Base-by-base conservation (phyloP, 2,329 filamentous ascomycete genomes). In the Juglanconis oblonga region DNA sequence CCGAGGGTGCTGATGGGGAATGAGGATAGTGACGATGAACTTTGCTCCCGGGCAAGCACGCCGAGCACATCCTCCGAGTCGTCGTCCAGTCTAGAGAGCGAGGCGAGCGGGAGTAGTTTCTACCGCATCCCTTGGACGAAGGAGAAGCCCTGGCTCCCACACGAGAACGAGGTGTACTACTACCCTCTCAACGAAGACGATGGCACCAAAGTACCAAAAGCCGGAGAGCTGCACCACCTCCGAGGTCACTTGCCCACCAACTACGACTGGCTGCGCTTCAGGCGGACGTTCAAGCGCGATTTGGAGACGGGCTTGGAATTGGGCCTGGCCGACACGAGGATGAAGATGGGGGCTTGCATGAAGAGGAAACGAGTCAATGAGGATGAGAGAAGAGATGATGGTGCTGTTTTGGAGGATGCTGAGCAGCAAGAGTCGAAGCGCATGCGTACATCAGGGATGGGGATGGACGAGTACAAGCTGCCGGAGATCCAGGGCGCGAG, bases 231-330 rank as follows among this genome's bases (percentile, higher is more conserved):
- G 24, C 75, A 74, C 9, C 31, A 36, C 3, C 48, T 32, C 9
- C 36, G 32, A 32, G 36, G 47, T 10, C 38, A 35, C 2, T 14
- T 35, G 70, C 74, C 75, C 44, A 76, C 74, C 2, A 74, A 76
- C 53, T 72, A 76, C 33, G 74, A 76, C 65, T 76, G 74, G 73
- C 62, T 71, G 36, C 67, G 73, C 17, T 77, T 77, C 62, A 58
- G 71, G 49, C 66, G 67, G 55, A 60, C 70, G 50, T 76, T 75
- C 60, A 67, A 70, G 40, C 66, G 70, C 49, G 70, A 70, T 1
- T 69, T 76, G 6, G 64, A 70, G 31, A 38, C 68, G 17, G 62
- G 67, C 8, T 45, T 72, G 63, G 62, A 70, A 57, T 61, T 65
- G 38, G 66, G 61, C 3, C 52, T 65, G 9, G 67, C 58, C 29